Evolutionary conservation across 768 basidiomycete genomes (phyloP), one percentile per base, ranked within the genome.

Genomic region (Gelatoporia subvermispora): DNA sequence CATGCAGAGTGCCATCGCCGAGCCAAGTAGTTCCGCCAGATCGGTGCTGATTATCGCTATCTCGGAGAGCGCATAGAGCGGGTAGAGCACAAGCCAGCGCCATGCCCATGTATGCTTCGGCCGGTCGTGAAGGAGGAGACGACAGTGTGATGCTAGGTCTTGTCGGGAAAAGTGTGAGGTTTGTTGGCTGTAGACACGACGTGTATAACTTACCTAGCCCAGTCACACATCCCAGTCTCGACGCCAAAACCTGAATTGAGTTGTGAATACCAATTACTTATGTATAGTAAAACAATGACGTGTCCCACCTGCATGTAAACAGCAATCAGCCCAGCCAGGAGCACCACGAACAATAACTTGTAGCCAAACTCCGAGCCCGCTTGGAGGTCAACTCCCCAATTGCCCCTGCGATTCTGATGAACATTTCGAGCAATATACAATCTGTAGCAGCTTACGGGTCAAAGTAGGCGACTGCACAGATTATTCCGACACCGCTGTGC

Each of bases 301-400:
- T 21, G 8, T 63, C 65, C 35, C 40, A 80, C 87, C 78, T 96
- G 94, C 15, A 93, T 72, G 53, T 88, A 81, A 2, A 87, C 84
- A 15, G 90, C 93, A 47, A 89, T 82, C 8, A 94, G 54, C 9
- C 92, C 92, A 1, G 93, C 73, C 17, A 96, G 63, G 5, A 96
- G 75, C 10, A 98, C 84, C 15, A 90, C 74, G 66, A 95, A 94
- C 24, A 98, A 76, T 13, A 94, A 73, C 51, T 78, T 79, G 67
- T 95, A 96, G 1, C 94, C 93, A 62, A 77, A 94, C 48, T 82
- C 65, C 17, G 87, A 86, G 9, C 92, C 92, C 1, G 92, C 92
- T 65, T 89, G 85, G 8, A 94, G 70, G 68, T 93, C 92, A 15
- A 93, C 91, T 16, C 85, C 81, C 92, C 91, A 93, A 60, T 93